phyloP scores from a whole-genome alignment of 208 protist genomes.

The Wallacemonas rigidus region DNA sequence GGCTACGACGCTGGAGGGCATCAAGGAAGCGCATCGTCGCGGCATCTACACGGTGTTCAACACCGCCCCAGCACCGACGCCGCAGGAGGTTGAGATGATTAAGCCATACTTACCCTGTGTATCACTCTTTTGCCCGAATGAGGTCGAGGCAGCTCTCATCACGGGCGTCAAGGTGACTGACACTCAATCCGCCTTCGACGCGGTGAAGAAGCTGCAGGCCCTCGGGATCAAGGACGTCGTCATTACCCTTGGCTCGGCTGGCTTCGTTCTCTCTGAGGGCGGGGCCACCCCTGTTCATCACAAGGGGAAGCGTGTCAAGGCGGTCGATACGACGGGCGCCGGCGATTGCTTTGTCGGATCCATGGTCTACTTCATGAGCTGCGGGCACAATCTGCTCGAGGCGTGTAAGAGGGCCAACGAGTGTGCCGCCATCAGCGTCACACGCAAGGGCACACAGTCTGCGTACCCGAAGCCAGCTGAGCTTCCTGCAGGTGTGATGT shows the following conservation, averaged over 20 bases:
- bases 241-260: slow-evolving; percentile 87
- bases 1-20: slow-evolving; percentile 72
- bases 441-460: slow-evolving; percentile 86
- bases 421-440: slow-evolving; percentile 88
- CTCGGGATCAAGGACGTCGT: slow-evolving; percentile 81
- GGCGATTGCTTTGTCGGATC: slow-evolving; percentile 94
- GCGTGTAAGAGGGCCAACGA: slow-evolving; percentile 76
- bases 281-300: slow-evolving; percentile 44
- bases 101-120: slow-evolving; percentile 80
- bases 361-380: slow-evolving; percentile 88
- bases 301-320: slow-evolving; percentile 70
- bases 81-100: slow-evolving; percentile 62
- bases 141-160: slow-evolving; percentile 89
- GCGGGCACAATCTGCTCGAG: slow-evolving; percentile 71
- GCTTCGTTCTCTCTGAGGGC: slow-evolving; percentile 73
- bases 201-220: slow-evolving; percentile 63
- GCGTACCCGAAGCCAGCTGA: slow-evolving; percentile 79
- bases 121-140: slow-evolving; percentile 92
- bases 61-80: slow-evolving; percentile 85
- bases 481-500: slow-evolving; percentile 54
- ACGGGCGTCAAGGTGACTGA: slow-evolving; percentile 77
- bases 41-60: slow-evolving; percentile 94
- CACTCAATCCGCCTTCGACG: slow-evolving; percentile 47
- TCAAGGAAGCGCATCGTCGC: slow-evolving; percentile 74
- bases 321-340: slow-evolving; percentile 93